These are phyloP conservation scores for Penicillium flavigenum DNA, from an alignment of 495 filamentous ascomycete genomes.

Conservation along the genomic window DNA sequence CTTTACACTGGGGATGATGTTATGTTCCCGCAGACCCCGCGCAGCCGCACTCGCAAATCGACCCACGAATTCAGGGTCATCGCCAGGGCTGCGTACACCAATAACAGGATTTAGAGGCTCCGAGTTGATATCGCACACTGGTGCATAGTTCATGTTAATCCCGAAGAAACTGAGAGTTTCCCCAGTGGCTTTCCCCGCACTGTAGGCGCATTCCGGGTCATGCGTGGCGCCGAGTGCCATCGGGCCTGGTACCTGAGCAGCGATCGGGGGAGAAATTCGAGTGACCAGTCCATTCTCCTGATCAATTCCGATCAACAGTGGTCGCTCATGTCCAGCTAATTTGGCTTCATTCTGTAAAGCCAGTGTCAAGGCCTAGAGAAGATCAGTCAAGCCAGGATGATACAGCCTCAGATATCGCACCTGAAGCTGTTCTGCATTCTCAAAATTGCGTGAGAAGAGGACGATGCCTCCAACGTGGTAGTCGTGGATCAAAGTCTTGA, in stretches of 20 bases:
- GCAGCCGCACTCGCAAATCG: conserved; percentile 39
- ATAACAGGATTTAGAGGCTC: conserved; percentile 47
- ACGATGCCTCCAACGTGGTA: conserved; percentile 49
- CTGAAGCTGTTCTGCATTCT: conserved; percentile 41
- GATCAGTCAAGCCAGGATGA: conserved; percentile 8
- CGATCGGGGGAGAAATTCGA: conserved; percentile 45
- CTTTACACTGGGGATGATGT: conserved; percentile 43
- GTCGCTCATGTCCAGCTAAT: conserved; percentile 39
- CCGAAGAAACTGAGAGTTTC: conserved; percentile 38
- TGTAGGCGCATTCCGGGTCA: conserved; percentile 39
- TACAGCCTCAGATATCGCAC: conserved; percentile 17
- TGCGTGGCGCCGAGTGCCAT: conserved; percentile 46
- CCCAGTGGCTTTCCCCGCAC: conserved; percentile 38
- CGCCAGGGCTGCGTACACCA: conserved; percentile 43
- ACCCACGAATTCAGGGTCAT: conserved; percentile 42
- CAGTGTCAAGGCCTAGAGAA: conserved; percentile 33
- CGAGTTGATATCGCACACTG: conserved; percentile 46
- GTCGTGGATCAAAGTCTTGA: conserved; percentile 48
- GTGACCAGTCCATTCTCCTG: conserved; percentile 48
- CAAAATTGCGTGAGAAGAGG: conserved; percentile 48
- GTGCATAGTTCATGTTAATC: conserved; percentile 48
- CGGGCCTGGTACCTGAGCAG: conserved; percentile 40
- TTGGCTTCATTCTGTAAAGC: conserved; percentile 43
- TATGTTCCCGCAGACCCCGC: conserved; percentile 38
- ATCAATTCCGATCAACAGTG: conserved; percentile 46